Evolutionary conservation across 108 stramenopile genomes (phyloP).

Genomic region (Pseudonitzschia multiseries): DNA sequence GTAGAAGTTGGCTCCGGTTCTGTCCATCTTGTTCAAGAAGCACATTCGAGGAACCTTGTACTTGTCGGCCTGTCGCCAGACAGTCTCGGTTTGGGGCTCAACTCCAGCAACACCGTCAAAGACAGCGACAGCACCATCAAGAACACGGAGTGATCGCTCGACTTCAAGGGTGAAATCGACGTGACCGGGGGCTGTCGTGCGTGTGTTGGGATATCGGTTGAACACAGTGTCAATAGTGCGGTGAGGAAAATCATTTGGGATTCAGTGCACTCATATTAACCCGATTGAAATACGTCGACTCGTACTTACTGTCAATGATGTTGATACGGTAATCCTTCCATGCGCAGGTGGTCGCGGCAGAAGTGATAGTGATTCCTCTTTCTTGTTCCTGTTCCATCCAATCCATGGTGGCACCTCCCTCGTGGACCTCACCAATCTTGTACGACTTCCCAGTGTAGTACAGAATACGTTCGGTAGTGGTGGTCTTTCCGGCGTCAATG

Average conservation of each 20-base stretch:
- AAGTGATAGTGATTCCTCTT: slow-evolving; percentile 99
- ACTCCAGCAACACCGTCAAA: slow-evolving; percentile 99
- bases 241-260: too few species aligned
- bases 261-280: too few species aligned
- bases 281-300: too few species aligned
- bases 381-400: slow-evolving; percentile 99
- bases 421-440: slow-evolving; percentile 98
- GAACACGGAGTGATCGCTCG: slow-evolving; percentile 96
- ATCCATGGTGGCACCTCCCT: slow-evolving; percentile 99
- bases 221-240: too few species aligned
- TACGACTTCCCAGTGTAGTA: slow-evolving; percentile 97
- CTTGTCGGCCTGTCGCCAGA: slow-evolving; percentile 97
- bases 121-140: slow-evolving; percentile 99
- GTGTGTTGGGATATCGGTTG: too few species aligned
- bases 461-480: slow-evolving; percentile 98
- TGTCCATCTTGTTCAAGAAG: slow-evolving; percentile 99
- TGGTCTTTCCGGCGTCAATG: slow-evolving; percentile 99
- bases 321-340: slow-evolving; percentile 97
- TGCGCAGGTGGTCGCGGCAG: slow-evolving; percentile 94
- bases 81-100: slow-evolving; percentile 98
- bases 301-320: slow-evolving; percentile 94
- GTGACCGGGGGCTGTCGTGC: slow-evolving; percentile 45
- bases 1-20: slow-evolving; percentile 97
- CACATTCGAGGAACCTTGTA: slow-evolving; percentile 98
- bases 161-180: slow-evolving; percentile 81